phyloP scores from a whole-genome alignment of 1,284 basidiomycete genomes.

The Leccinum fuscescens region DNA sequence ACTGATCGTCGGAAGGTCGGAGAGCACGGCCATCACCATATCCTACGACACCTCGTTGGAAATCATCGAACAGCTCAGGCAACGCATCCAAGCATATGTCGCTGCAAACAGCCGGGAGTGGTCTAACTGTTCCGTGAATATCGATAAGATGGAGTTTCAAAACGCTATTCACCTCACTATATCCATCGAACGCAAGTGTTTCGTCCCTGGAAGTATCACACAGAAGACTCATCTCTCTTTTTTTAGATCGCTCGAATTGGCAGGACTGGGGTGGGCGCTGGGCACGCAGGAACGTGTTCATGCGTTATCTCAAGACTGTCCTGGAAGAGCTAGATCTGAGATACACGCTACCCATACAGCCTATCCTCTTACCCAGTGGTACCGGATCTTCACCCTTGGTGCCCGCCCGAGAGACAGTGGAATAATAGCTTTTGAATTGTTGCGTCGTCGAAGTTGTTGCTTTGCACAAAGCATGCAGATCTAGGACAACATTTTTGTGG shows the following conservation, averaged over 20 bases:
- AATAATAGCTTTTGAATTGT: neutral
- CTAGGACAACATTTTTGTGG: neutral
- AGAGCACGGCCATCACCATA: constrained; percentile 64
- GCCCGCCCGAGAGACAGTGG: neutral
- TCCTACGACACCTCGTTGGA: constrained; percentile 68
- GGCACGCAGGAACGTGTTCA: constrained; percentile 67
- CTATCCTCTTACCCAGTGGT: constrained; percentile 52
- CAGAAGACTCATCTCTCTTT: constrained; percentile 13
- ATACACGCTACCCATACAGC: constrained; percentile 72
- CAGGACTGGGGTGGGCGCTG: constrained; percentile 85
- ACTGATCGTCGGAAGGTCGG: constrained; percentile 56
- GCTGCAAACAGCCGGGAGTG: constrained; percentile 71
- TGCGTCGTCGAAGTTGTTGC: neutral
- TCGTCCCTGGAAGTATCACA: neutral
- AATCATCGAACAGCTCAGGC: constrained; percentile 64
- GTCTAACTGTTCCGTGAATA: constrained; percentile 59
- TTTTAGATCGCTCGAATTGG: constrained; percentile 74
- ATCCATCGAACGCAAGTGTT: constrained; percentile 70
- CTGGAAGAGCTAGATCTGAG: constrained; percentile 71
- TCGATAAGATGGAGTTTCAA: constrained; percentile 76
- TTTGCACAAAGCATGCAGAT: neutral
- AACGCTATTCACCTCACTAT: constrained; percentile 68
- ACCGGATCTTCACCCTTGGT: neutral
- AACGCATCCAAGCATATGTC: constrained; percentile 60
- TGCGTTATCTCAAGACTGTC: constrained; percentile 66